Percentiles rank a stretch among this genome's conserved stretches.
These are phyloP conservation scores for Alopecurus myosuroides DNA, from an alignment of 176 grass and related monocot genomes.

Conservation along the genomic window DNA sequence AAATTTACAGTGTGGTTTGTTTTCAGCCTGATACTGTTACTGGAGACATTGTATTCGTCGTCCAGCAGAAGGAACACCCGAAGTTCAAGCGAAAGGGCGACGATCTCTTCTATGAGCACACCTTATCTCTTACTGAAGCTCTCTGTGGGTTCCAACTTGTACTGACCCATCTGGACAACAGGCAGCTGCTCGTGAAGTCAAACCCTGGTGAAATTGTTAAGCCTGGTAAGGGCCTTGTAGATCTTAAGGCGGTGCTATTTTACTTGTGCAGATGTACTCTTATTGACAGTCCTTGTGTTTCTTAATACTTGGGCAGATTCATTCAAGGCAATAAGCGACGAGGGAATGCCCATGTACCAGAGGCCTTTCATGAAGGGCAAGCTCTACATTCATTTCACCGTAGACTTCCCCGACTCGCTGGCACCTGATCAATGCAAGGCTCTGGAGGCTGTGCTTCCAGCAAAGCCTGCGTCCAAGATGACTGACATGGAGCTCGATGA, in stretches of 20 bases:
- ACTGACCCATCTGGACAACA: conserved; percentile 90
- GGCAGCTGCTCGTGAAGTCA: conserved; percentile 84
- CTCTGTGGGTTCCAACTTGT: conserved; percentile 94
- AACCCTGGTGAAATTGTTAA: conserved; percentile 89
- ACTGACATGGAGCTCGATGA: conserved; percentile 96
- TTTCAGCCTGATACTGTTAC: conserved; percentile 85
- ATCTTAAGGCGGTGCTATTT: background rate
- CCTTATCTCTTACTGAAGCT: conserved; percentile 79
- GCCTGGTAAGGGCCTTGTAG: conserved; percentile 53
- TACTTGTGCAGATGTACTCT: background rate
- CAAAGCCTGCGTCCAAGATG: conserved; percentile 45
- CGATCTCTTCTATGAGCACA: conserved; percentile 93
- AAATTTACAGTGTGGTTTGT: conserved; percentile 26
- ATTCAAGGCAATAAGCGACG: conserved; percentile 95
- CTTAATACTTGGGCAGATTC: conserved; percentile 42
- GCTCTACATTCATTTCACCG: conserved; percentile 87
- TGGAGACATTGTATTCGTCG: conserved; percentile 89
- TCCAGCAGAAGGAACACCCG: conserved; percentile 90
- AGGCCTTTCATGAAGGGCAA: conserved; percentile 97
- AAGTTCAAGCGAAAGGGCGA: conserved; percentile 96
- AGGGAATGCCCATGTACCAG: conserved; percentile 91
- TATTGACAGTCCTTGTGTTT: conserved; percentile 11
- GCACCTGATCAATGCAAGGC: conserved; percentile 73
- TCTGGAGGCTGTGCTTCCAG: conserved; percentile 69
- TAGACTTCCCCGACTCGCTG: conserved; percentile 79